Evolutionary conservation across 2,329 filamentous ascomycete species (phyloP).

Genomic region (Phaeoacremonium minimum): DNA sequence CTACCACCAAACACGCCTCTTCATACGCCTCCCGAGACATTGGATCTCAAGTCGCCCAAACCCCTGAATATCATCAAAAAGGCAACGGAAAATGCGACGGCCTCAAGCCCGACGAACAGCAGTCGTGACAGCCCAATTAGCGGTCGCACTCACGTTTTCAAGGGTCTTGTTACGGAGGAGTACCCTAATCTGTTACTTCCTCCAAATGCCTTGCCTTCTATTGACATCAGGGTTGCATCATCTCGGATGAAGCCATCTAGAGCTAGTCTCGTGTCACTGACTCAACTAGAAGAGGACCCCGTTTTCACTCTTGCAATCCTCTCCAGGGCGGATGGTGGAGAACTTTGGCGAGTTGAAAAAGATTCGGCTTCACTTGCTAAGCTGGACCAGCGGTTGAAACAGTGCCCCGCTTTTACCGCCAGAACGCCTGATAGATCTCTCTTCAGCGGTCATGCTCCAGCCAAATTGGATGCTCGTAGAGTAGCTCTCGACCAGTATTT

Average conservation of each 20-base stretch:
- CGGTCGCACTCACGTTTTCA: slow-evolving; percentile 58
- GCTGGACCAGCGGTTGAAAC: slow-evolving; percentile 77
- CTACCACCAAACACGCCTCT: slow-evolving; percentile 66
- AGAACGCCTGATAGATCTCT: slow-evolving; percentile 79
- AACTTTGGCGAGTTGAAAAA: slow-evolving; percentile 94
- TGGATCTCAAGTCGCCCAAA: slow-evolving; percentile 33
- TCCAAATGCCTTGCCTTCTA: slow-evolving; percentile 81
- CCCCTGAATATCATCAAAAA: slow-evolving; percentile 23
- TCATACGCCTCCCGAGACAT: slow-evolving; percentile 47
- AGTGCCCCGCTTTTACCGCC: slow-evolving; percentile 65
- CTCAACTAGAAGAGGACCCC: slow-evolving; percentile 81
- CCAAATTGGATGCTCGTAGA: slow-evolving; percentile 84
- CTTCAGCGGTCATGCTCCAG: slow-evolving; percentile 89
- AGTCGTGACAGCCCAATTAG: slow-evolving; percentile 29
- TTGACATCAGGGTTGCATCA: slow-evolving; percentile 83
- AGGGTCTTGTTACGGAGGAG: slow-evolving; percentile 76
- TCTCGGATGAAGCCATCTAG: slow-evolving; percentile 92
- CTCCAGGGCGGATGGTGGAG: slow-evolving; percentile 68
- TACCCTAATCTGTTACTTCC: slow-evolving; percentile 82
- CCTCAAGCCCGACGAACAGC: slow-evolving; percentile 22
- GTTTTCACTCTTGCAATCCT: slow-evolving; percentile 89
- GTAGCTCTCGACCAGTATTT: slow-evolving; percentile 80
- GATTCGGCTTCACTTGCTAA: slow-evolving; percentile 76
- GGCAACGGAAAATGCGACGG: slow-evolving; percentile 7
- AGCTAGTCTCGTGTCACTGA: slow-evolving; percentile 76